Conservation (phyloP, 352 stramenopile genomes). For the Phytophthora megakarya region DNA sequence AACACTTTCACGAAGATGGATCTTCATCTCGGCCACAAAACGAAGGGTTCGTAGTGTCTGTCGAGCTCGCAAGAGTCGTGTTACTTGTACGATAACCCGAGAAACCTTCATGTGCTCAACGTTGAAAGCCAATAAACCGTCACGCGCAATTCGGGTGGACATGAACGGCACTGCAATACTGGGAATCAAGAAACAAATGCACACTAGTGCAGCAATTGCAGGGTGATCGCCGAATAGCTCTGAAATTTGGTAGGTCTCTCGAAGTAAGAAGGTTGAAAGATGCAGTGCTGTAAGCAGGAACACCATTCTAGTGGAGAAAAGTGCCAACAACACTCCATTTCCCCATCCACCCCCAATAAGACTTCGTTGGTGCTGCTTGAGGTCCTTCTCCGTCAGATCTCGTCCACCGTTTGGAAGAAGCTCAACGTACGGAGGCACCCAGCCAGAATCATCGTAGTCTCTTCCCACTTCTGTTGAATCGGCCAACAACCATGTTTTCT, state of each 20-base stretch:
- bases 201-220: conserved; percentile 31
- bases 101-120: conserved; percentile 77
- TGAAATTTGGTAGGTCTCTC: conserved; percentile 48
- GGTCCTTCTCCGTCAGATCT: conserved; percentile 46
- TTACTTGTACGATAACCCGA: conserved; percentile 68
- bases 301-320: conserved; percentile 72
- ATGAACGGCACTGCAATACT: conserved; percentile 66
- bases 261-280: conserved; percentile 65
- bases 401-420: conserved; percentile 40
- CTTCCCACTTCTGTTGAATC: conserved; percentile 35
- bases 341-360: conserved; percentile 46
- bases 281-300: conserved; percentile 80
- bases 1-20: conserved; percentile 67
- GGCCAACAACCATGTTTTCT: conserved; percentile 52
- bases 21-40: conserved; percentile 82
- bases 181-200: conserved; percentile 54
- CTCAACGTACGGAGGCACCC: conserved; percentile 57
- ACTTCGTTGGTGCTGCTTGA: conserved; percentile 44
- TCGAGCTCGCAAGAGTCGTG: conserved; percentile 62
- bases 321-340: conserved; percentile 61
- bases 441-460: conserved; percentile 34
- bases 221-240: conserved; percentile 31
- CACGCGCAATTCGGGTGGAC: conserved; percentile 66
- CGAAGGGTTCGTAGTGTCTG: conserved; percentile 76
- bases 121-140: conserved; percentile 76